Evolutionary conservation across 2,329 filamentous ascomycete species (phyloP), one percentile per base, ranked within the genome.

Genomic region (Ascochyta clinopodiicola): DNA sequence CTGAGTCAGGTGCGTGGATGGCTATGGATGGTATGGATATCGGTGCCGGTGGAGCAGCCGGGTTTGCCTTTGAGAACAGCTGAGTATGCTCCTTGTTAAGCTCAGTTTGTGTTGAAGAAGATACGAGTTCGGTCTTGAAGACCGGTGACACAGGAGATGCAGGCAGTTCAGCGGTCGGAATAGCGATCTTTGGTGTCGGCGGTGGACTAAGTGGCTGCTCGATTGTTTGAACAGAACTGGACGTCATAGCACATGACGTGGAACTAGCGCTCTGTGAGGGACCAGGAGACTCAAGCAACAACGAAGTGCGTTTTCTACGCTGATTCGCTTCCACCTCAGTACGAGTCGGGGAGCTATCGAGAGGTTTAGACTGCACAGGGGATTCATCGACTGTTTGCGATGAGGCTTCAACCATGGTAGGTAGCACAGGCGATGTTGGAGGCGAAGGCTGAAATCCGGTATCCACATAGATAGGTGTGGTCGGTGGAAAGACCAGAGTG

Each of bases 1-100:
- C 86, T 51, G 92, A 96, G 3, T 84, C 86, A 0, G 95, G 94
- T 29, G 95, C 95, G 64, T 96, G 90, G 46, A 99, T 91, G 51
- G 91, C 90, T 70, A 99, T 99, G 66, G 88, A 90, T 0, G 94
- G 94, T 58, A 97, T 89, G 4, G 81, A 69, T 56, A 78, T 77
- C 40, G 57, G 76, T 76, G 75, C 9, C 74, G 77, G 60, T 63
- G 69, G 43, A 62, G 75, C 44, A 54, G 67, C 61, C 62, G 68
- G 69, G 8, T 66, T 72, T 9, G 32, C 37, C 15, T 44, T 47
- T 29, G 40, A n/a, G 8, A 54, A 31, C 31, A 44, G 35, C 36
- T 82, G 25, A 34, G 61, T 82, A 0, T 61, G 39, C 37, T 71
- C 58, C 38, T 68, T 62, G 9, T 55, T 22, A 4, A 58, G 10